A percentile compares a stretch with the other conserved stretches of the same genome.
These are phyloP conservation scores for Geoglossum glabrum DNA, from an alignment of 495 filamentous ascomycete genomes.

Conservation along the genomic window DNA sequence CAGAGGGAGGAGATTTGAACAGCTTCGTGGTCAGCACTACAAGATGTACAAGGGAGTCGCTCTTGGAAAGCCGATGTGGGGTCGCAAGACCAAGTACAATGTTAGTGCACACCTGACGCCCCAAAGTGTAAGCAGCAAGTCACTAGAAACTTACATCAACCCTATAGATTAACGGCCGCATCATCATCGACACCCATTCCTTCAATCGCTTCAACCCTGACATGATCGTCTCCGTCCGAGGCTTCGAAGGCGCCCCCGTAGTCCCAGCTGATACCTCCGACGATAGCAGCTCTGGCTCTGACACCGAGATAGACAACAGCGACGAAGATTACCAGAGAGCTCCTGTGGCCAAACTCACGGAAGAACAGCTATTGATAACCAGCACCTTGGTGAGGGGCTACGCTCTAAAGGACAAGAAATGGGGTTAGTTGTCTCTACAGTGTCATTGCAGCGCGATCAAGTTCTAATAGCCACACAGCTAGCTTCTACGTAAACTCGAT, in stretches of 20 bases:
- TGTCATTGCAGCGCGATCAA: constrained; percentile 43
- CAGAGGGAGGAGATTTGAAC: constrained; percentile 69
- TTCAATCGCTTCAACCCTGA: background rate
- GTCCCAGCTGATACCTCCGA: background rate
- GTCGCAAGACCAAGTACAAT: constrained; percentile 34
- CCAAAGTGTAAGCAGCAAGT: background rate
- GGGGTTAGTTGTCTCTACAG: constrained; percentile 22
- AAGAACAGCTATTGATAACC: constrained; percentile 67
- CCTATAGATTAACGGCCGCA: background rate
- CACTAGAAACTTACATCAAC: background rate
- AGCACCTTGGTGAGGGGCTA: constrained; percentile 35
- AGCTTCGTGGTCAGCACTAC: constrained; percentile 33
- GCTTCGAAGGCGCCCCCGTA: background rate
- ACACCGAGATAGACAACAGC: background rate
- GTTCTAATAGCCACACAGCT: constrained; percentile 49
- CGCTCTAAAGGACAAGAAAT: constrained; percentile 25
- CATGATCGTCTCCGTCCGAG: background rate
- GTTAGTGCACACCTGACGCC: constrained; percentile 55
- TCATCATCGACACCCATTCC: background rate
- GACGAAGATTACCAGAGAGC: background rate
- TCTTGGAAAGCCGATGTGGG: background rate
- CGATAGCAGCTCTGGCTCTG: background rate
- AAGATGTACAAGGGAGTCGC: background rate
- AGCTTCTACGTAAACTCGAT: constrained; percentile 49
- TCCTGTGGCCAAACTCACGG: constrained; percentile 16